Percentiles rank a stretch among this genome's conserved stretches.
Conservation (phyloP, 352 stramenopile species). For the Pythium vanterpoolii region DNA sequence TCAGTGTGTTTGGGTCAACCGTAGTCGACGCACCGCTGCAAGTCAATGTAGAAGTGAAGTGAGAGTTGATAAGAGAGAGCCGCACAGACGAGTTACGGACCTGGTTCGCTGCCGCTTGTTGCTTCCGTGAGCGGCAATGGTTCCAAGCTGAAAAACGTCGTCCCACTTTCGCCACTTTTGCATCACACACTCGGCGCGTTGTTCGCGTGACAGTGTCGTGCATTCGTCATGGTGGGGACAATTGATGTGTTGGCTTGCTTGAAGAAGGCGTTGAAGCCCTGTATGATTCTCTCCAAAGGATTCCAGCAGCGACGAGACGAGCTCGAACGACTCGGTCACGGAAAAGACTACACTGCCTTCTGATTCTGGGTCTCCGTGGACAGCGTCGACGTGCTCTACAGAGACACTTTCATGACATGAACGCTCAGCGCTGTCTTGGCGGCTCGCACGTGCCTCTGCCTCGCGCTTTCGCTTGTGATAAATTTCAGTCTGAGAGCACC, state of each 20-base stretch:
- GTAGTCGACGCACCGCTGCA: background rate
- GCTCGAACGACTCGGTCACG: constrained; percentile 17
- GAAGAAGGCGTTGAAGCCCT: constrained; percentile 26
- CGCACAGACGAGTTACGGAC: background rate
- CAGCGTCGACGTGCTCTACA: background rate
- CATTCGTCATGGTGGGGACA: constrained; percentile 10
- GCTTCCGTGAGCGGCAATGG: background rate
- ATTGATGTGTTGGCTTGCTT: constrained; percentile 8
- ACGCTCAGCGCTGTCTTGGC: background rate
- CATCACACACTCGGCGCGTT: background rate
- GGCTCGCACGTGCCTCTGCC: background rate
- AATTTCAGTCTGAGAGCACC: background rate
- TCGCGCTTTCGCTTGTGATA: background rate
- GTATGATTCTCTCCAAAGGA: constrained; percentile 32
- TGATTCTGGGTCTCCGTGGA: constrained; percentile 1
- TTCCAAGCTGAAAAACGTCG: constrained; percentile 8
- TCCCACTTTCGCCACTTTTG: constrained; percentile 20
- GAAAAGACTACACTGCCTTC: constrained; percentile 3
- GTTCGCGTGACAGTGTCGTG: background rate
- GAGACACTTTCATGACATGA: background rate
- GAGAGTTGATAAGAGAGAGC: background rate
- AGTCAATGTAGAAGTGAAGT: background rate
- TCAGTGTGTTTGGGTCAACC: background rate
- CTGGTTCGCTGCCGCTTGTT: constrained; percentile 15
- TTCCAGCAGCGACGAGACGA: constrained; percentile 25